Percentiles rank a stretch among this genome's conserved stretches.
These are phyloP conservation scores for Gossypium australe DNA, from an alignment of 345 rosid species.

Conservation along the genomic window DNA sequence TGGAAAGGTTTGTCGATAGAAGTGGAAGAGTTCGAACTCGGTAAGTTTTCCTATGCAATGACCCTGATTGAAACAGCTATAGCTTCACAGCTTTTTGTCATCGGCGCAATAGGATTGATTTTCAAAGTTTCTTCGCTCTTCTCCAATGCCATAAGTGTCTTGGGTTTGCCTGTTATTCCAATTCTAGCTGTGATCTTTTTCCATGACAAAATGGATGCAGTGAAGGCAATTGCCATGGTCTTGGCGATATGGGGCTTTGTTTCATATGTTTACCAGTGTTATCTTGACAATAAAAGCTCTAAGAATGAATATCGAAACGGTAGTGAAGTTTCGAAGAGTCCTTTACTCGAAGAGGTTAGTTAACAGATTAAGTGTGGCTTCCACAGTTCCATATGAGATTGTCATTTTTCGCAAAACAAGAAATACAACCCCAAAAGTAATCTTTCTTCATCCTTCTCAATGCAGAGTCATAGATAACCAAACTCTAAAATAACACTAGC, in stretches of 20 bases:
- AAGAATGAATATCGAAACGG: constrained; percentile 10
- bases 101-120: constrained; percentile 46
- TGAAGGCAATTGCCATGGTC: constrained; percentile 55
- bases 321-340: constrained; percentile 9
- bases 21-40: constrained; percentile 40
- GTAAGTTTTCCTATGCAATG: constrained; percentile 41
- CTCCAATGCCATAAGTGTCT: constrained; percentile 39
- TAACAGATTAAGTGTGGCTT: not conserved
- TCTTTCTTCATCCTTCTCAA: constrained; percentile 4
- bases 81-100: constrained; percentile 35
- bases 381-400: not conserved
- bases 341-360: constrained; percentile 6
- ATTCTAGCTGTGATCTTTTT: constrained; percentile 45
- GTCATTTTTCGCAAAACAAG: not conserved
- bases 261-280: constrained; percentile 24
- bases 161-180: constrained; percentile 61
- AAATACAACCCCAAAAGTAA: not conserved
- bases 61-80: constrained; percentile 35
- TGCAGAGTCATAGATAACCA: not conserved
- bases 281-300: constrained; percentile 10
- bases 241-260: constrained; percentile 64
- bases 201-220: constrained; percentile 49
- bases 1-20: constrained; percentile 41
- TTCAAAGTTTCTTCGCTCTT: constrained; percentile 58
- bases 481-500: not conserved